Evolutionary conservation across 179 eudicot genomes (phyloP).

Genomic region (Drosera spatulata): DNA sequence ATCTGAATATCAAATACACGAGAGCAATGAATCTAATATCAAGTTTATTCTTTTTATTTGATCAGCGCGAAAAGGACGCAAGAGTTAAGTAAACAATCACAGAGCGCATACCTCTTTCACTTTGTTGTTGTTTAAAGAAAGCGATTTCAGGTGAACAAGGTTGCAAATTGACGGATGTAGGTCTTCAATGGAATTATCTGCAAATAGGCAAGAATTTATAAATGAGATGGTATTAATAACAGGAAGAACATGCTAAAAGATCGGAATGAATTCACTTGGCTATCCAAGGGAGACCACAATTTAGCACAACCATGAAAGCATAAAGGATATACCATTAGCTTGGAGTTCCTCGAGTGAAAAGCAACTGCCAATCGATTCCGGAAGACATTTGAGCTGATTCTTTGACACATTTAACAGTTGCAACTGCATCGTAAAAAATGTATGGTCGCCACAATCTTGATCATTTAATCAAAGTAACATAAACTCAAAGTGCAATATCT

Average conservation of each 20-base stretch:
- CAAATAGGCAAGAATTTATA: not conserved
- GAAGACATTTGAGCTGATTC: conserved; percentile 72
- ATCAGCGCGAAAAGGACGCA: too few relatives aligned
- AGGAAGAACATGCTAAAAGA: too few relatives aligned
- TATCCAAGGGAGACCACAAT: not conserved
- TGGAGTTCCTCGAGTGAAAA: conserved; percentile 92
- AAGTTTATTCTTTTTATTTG: too few relatives aligned
- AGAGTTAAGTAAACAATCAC: not conserved
- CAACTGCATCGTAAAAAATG: conserved; percentile 50
- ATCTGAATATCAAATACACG: conserved; percentile 28
- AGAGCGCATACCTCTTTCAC: conserved; percentile 54
- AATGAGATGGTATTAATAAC: not conserved
- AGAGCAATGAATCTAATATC: too few relatives aligned
- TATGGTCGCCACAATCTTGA: not conserved
- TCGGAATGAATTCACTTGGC: not conserved
- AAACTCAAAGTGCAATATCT: too few relatives aligned
- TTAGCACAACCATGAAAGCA: not conserved
- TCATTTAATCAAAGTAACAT: too few relatives aligned
- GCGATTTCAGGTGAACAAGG: conserved; percentile 80
- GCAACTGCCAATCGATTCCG: conserved; percentile 97
- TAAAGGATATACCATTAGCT: conserved; percentile 68
- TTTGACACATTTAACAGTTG: conserved; percentile 76
- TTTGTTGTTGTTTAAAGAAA: conserved; percentile 67
- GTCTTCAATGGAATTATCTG: conserved; percentile 74
- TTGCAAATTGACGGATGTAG: conserved; percentile 84